Percentiles rank a stretch among this genome's conserved stretches.
Conservation (phyloP, 1,284 basidiomycete genomes). For the Neolentinus lepideus region DNA sequence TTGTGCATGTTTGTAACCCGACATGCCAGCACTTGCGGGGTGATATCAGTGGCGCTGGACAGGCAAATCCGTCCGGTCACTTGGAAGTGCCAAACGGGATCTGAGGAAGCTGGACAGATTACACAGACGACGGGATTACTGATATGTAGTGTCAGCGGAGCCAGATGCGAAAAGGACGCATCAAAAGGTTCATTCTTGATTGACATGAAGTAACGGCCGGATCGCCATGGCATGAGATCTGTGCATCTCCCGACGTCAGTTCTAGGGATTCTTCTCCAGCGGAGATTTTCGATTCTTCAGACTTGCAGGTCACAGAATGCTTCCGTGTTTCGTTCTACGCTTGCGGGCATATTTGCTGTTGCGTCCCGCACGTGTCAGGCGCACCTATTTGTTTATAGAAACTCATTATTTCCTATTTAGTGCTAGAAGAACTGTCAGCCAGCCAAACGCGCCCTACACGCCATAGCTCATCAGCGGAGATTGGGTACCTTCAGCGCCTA, state of each 20-base stretch:
- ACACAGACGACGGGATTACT: background rate
- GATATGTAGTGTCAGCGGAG: background rate
- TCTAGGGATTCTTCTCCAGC: background rate
- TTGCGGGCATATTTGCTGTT: background rate
- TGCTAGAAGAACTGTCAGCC: constrained; percentile 38
- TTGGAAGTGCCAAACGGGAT: background rate
- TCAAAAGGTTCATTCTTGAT: background rate
- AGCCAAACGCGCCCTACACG: constrained; percentile 50
- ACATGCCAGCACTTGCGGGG: background rate
- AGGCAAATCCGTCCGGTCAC: background rate
- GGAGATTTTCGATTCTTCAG: background rate
- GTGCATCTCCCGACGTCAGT: background rate
- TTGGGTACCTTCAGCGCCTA: constrained; percentile 60
- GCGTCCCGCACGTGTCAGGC: background rate
- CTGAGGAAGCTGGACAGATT: background rate
- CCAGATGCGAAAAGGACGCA: background rate
- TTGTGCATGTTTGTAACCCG: too few relatives aligned
- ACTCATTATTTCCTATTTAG: constrained; percentile 19
- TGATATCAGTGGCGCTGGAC: background rate
- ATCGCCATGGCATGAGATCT: background rate
- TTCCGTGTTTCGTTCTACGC: background rate
- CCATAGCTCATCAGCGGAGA: constrained; percentile 54
- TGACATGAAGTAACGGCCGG: background rate
- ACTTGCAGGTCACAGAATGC: background rate
- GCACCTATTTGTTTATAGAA: background rate